phyloP scores from a whole-genome alignment of 1,284 basidiomycete genomes.

The Pholiota adiposa region DNA sequence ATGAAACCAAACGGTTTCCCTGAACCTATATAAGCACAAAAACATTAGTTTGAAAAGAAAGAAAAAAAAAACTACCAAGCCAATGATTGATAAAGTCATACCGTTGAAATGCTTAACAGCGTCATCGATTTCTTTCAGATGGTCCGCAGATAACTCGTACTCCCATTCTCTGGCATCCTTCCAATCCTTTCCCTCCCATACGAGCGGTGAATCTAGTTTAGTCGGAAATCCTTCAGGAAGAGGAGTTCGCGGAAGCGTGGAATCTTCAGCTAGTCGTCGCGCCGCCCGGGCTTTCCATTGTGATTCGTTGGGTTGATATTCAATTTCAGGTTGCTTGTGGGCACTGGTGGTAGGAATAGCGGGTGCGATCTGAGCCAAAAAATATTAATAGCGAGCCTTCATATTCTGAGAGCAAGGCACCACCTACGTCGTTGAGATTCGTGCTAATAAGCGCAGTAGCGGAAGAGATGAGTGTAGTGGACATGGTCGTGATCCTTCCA shows the following conservation, averaged over 20 bases:
- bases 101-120: constrained; percentile 34
- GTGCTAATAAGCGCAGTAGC: constrained; percentile 12
- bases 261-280: constrained; percentile 34
- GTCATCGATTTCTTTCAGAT: constrained; percentile 36
- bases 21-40: constrained; percentile 24
- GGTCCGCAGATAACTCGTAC: constrained; percentile 28
- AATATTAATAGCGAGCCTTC: not conserved
- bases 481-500: constrained; percentile 1
- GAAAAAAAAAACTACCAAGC: not conserved
- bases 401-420: not conserved
- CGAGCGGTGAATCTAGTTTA: constrained; percentile 36
- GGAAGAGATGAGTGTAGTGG: constrained; percentile 15
- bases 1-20: constrained; percentile 36
- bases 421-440: constrained; percentile 1
- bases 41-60: not conserved
- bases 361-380: not conserved
- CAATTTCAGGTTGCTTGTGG: constrained; percentile 32
- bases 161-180: constrained; percentile 39
- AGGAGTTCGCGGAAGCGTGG: constrained; percentile 28
- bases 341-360: not conserved
- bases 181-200: constrained; percentile 43
- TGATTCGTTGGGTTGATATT: constrained; percentile 36
- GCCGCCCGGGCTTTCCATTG: constrained; percentile 36
- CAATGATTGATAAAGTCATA: too few species aligned
- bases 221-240: constrained; percentile 38